Percentiles rank a stretch among this genome's conserved stretches.
phyloP scores from a whole-genome alignment of 768 basidiomycete species.

The Dioszegia crocea region DNA sequence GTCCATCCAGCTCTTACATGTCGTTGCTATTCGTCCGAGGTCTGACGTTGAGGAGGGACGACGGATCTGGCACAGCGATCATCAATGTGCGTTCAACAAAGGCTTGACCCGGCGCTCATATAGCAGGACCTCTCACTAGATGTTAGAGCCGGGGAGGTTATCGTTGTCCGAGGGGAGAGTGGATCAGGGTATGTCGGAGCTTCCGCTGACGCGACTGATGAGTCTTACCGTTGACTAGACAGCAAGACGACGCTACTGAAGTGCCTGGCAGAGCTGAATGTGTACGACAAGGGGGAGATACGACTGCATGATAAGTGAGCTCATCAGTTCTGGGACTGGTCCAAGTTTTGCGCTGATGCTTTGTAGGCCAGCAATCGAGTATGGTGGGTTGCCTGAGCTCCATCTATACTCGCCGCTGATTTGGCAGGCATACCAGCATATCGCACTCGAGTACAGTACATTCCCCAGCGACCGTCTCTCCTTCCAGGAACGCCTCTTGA shows the following conservation, averaged over 20 bases:
- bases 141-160: conserved; percentile 67
- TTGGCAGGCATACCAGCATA: conserved; percentile 71
- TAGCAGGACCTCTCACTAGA: conserved; percentile 58
- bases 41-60: conserved; percentile 24
- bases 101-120: neutral
- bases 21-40: conserved; percentile 21
- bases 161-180: conserved; percentile 73
- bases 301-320: conserved; percentile 65
- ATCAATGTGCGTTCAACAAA: conserved; percentile 19
- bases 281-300: conserved; percentile 63
- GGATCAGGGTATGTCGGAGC: conserved; percentile 62
- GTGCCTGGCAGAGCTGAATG: conserved; percentile 72
- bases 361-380: conserved; percentile 23
- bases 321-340: conserved; percentile 9
- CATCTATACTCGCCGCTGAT: conserved; percentile 1
- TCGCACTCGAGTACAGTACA: conserved; percentile 74
- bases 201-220: conserved; percentile 54
- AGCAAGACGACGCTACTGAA: conserved; percentile 67
- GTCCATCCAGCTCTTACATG: neutral
- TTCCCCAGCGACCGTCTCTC: conserved; percentile 83
- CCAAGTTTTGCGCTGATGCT: conserved; percentile 9
- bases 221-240: neutral
- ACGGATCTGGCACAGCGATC: conserved; percentile 34
- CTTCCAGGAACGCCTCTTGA: conserved; percentile 73
- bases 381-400: conserved; percentile 17